phyloP scores from a whole-genome alignment of 257 asterid genomes.

The Osmanthus fragrans region DNA sequence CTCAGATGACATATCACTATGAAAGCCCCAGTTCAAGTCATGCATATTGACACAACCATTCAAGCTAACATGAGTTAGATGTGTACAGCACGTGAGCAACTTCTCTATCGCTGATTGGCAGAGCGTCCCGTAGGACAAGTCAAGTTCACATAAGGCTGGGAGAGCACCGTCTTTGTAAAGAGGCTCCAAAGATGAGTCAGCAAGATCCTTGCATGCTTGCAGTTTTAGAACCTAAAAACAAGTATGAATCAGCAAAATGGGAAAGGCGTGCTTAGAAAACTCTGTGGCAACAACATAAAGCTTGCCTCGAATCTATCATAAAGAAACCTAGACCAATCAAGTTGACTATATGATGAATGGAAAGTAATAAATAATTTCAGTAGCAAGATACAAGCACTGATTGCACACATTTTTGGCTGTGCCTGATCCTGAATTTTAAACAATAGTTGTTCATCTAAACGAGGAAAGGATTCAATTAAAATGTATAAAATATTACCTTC shows the following conservation, averaged over 20 bases:
- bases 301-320: background rate
- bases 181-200: constrained; percentile 80
- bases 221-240: constrained; percentile 74
- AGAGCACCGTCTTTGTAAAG: constrained; percentile 84
- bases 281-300: constrained; percentile 1
- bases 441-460: background rate
- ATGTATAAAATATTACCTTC: constrained; percentile 51
- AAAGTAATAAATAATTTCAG: background rate
- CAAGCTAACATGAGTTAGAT: constrained; percentile 86
- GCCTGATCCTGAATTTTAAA: background rate
- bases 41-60: constrained; percentile 94
- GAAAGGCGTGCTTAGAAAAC: background rate
- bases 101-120: constrained; percentile 89
- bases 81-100: constrained; percentile 82
- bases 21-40: constrained; percentile 83
- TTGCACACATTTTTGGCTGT: background rate
- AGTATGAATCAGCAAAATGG: constrained; percentile 4
- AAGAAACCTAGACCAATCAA: background rate
- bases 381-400: background rate
- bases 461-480: constrained; percentile 2
- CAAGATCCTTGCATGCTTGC: constrained; percentile 99
- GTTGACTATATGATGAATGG: background rate
- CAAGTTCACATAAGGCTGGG: constrained; percentile 82
- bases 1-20: constrained; percentile 31
- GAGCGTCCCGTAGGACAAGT: constrained; percentile 89